Evolutionary conservation across 169 alveolate genomes (phyloP), one percentile per base, ranked within the genome.

Genomic region (Plasmodium sp.): DNA sequence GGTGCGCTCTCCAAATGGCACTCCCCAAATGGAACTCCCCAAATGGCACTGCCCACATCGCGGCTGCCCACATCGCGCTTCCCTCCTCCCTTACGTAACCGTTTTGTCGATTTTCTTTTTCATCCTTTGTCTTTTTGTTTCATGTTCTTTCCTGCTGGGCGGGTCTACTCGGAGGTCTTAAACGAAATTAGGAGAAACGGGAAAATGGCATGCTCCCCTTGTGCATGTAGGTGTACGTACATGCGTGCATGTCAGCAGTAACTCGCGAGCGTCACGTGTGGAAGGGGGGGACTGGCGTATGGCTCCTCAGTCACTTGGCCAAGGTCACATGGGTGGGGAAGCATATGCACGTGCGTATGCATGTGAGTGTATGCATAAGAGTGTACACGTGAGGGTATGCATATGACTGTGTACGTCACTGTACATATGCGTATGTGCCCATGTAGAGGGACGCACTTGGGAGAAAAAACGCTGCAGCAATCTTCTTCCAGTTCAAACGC

Each of bases 31-130:
- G 27, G 27, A 22, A 22, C 27, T 22, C 27, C 27, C 27, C 27
- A 22, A 22, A 22, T 22, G 27, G 27, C 27, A 22, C 27, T 22
- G 0, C 27, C 27, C n/a, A n/a, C n/a, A n/a, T n/a, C n/a, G n/a
- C n/a, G n/a, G n/a, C n/a, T n/a, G n/a, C n/a, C n/a, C n/a, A n/a
- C n/a, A n/a, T n/a, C n/a, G n/a, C n/a, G n/a, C n/a, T n/a, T n/a
- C n/a, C 34, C 81, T 58, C 72, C 48, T 79, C 31, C 54, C 41
- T 79, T 90, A 90, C 94, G 90, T 81, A 4, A 43, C 56, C 22
- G 83, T 43, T 90, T 90, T 90, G 80, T 90, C 83, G 51, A 80
- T 81, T 90, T 80, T 90, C 73, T 90, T 90, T 90, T 80, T 90
- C 94, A 90, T 90, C 62, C 84, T 90, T 90, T 74, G 90, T 90